Evolutionary conservation across 257 asterid genomes (phyloP), one percentile per base, ranked within the genome.

Genomic region (Gentiana macrophylla): DNA sequence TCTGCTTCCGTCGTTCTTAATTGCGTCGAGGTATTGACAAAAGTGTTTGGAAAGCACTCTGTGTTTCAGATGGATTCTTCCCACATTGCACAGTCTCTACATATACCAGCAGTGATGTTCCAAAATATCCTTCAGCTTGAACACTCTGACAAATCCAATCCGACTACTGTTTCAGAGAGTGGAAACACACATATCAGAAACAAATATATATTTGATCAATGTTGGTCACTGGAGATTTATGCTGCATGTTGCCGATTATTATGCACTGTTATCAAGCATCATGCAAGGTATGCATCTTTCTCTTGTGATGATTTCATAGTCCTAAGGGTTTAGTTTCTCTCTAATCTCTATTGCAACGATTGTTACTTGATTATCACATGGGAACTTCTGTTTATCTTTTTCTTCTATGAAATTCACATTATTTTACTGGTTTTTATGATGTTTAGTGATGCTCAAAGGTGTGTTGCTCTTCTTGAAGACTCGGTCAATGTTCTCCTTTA

Each of bases 211-310:
- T 60, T 83, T 57, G 86, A 76, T 66, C 66, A 72, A 32, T 72
- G 74, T 50, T 77, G 77, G 50, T 72, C 84, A 12, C 50, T 78
- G 15, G 86, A 81, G 75, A 67, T 91, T 36, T 91, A 84, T 80
- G 80, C 79, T 67, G 82, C 83, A 4, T 82, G 96, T 70, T 91
- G 98, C 70, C 84, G 79, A 64, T 63, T 91, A 73, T 62, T 91
- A 64, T 77, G 81, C 45, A 71, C 89, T 53, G 76, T 83, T 76
- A 77, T 91, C 54, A 91, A 91, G 73, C 94, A 91, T 76, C 84
- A 78, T 72, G 72, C 56, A 67, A 84, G 78, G 98, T 91, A 55
- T 68, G 66, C 41, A 63, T 8, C 59, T 52, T 51, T 41, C 50
- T 60, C 57, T 49, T 12, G 38, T 33, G 36, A n/a, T 50, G 55